These are phyloP conservation scores for Candida oleophila DNA, from an alignment of 805 yeast genomes.

Conservation along the genomic window DNA sequence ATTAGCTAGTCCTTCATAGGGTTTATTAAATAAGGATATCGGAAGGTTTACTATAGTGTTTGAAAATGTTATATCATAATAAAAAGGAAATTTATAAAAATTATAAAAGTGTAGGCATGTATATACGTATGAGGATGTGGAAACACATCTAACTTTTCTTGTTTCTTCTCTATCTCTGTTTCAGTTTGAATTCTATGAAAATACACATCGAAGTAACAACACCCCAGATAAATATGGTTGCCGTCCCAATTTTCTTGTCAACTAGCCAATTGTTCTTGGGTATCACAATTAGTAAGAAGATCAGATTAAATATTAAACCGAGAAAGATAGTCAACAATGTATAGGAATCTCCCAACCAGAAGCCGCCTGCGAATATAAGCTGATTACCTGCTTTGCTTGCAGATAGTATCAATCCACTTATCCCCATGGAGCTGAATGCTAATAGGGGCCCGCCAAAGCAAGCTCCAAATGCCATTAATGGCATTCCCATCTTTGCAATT, in stretches of 20 bases:
- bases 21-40: no score
- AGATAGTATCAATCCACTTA: constrained; percentile 54
- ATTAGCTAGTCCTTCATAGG: constrained; percentile 4
- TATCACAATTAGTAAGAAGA: constrained; percentile 17
- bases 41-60: no score
- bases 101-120: no score
- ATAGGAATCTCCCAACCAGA: constrained; percentile 15
- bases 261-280: constrained; percentile 30
- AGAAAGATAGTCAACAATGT: constrained; percentile 21
- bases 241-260: constrained; percentile 31
- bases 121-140: background rate
- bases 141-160: no score
- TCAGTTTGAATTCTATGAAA: constrained; percentile 17
- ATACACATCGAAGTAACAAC: constrained; percentile 25
- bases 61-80: no score
- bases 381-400: constrained; percentile 1
- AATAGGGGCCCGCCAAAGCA: constrained; percentile 92
- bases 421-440: constrained; percentile 78
- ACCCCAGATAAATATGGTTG: constrained; percentile 31
- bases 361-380: constrained; percentile 7
- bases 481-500: constrained; percentile 76
- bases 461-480: constrained; percentile 91
- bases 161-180: background rate
- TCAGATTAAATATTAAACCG: constrained; percentile 21
- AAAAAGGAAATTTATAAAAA: background rate